A percentile compares a stretch with the other conserved stretches of the same genome.
These are phyloP conservation scores for Fusarium aywerte DNA, from an alignment of 2,329 filamentous ascomycete genomes.

Conservation along the genomic window DNA sequence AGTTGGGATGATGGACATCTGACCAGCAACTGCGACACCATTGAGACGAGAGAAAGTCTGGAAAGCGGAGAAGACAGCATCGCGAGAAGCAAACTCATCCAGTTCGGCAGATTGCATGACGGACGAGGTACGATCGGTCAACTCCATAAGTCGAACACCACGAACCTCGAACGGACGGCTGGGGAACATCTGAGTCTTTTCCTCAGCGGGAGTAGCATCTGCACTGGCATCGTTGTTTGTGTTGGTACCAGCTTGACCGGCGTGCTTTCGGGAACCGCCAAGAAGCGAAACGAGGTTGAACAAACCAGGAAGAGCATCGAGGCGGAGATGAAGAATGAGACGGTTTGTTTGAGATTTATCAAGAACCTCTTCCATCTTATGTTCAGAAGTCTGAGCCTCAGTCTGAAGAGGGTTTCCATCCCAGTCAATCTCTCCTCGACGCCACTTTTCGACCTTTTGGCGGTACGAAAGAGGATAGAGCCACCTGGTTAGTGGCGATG, in stretches of 20 bases:
- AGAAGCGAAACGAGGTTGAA: constrained; percentile 48
- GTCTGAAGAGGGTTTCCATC: constrained; percentile 56
- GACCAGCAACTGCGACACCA: constrained; percentile 83
- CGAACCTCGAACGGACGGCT: constrained; percentile 58
- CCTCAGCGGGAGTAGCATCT: constrained; percentile 1
- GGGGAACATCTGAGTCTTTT: neutral
- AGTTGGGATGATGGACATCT: constrained; percentile 82
- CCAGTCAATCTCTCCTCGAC: constrained; percentile 91
- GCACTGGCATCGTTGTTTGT: neutral
- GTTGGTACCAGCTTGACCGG: neutral
- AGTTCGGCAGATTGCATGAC: constrained; percentile 93
- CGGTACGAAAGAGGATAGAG: constrained; percentile 77
- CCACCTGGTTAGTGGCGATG: constrained; percentile 77
- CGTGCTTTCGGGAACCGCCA: constrained; percentile 35
- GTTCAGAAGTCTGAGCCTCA: constrained; percentile 42
- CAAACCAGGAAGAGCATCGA: constrained; percentile 45
- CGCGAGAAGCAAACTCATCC: constrained; percentile 76
- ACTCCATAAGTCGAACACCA: constrained; percentile 84
- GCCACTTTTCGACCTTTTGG: constrained; percentile 66
- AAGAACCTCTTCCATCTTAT: constrained; percentile 44
- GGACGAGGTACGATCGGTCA: constrained; percentile 92
- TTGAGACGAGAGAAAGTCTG: constrained; percentile 86
- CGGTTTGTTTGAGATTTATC: constrained; percentile 45
- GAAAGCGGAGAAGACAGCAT: constrained; percentile 93
- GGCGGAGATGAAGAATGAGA: constrained; percentile 45